Percentiles rank a stretch among this genome's conserved stretches.
phyloP scores from a whole-genome alignment of 148 eudicot species.

The Vaccinium corymbosum region DNA sequence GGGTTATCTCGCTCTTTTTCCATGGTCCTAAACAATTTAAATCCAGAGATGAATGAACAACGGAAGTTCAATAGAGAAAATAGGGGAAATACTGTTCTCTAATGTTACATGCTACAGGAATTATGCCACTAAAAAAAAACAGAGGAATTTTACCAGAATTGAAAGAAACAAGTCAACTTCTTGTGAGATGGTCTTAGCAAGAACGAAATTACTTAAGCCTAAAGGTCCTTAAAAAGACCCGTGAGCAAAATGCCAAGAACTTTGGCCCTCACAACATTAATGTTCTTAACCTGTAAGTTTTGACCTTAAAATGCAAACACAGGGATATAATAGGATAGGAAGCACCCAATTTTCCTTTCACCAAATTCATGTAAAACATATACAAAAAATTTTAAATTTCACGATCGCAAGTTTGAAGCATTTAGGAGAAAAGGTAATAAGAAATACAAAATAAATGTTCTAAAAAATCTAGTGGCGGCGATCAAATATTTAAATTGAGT shows the following conservation, averaged over 20 bases:
- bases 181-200: not conserved
- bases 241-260: not conserved
- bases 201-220: not conserved
- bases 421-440: not conserved
- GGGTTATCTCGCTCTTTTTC: too few species aligned
- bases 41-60: too few species aligned
- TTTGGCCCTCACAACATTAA: not conserved
- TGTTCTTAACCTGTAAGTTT: not conserved
- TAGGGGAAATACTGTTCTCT: too few species aligned
- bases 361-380: not conserved
- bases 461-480: not conserved
- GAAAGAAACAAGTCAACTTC: not conserved
- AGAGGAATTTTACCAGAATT: not conserved
- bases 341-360: not conserved
- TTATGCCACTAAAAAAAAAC: not conserved
- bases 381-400: too few species aligned
- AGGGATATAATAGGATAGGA: not conserved
- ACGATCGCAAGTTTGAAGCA: not conserved
- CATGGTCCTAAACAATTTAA: too few species aligned
- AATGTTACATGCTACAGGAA: too few species aligned
- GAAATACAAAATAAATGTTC: not conserved
- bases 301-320: not conserved
- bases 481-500: not conserved
- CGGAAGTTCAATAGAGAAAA: too few species aligned
- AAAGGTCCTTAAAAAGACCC: not conserved